Conservation (phyloP, 1,139 yeast species). For the Hansenula lynferdii region DNA sequence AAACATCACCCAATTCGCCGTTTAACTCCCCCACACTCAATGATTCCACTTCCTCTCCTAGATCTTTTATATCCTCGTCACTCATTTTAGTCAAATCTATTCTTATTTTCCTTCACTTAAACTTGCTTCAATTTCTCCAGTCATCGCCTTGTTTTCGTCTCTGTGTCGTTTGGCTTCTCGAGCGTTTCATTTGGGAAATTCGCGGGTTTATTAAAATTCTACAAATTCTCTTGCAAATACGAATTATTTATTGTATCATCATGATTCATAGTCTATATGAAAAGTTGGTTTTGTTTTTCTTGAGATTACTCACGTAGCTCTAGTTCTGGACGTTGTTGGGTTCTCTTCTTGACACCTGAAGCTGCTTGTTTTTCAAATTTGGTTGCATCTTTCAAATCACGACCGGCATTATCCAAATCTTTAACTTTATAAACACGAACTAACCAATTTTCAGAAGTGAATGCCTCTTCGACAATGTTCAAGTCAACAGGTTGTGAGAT, state of each 20-base stretch:
- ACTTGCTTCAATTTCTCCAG: no score
- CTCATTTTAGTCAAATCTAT: background rate
- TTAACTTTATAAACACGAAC: slow-evolving; percentile 93
- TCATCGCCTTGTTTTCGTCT: no score
- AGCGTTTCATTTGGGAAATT: no score
- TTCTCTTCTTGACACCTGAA: slow-evolving; percentile 36
- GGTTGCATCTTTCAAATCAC: slow-evolving; percentile 53
- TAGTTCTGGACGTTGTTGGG: slow-evolving; percentile 49
- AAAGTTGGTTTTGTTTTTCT: no score
- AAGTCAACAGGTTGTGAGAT: slow-evolving; percentile 61
- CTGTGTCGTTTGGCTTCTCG: no score
- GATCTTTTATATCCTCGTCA: background rate
- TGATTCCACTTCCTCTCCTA: background rate
- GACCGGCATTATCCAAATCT: slow-evolving; percentile 82
- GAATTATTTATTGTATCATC: background rate
- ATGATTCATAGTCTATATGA: background rate
- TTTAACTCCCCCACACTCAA: background rate
- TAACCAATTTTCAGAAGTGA: slow-evolving; percentile 94
- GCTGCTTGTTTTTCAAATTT: slow-evolving; percentile 35
- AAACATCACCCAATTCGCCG: background rate
- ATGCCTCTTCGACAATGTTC: slow-evolving; percentile 86
- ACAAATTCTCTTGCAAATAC: no score
- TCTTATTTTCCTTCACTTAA: no score
- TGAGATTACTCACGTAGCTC: slow-evolving; percentile 35
- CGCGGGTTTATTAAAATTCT: no score